Conservation (phyloP, 345 rosid species). For the Populus davidiana region DNA sequence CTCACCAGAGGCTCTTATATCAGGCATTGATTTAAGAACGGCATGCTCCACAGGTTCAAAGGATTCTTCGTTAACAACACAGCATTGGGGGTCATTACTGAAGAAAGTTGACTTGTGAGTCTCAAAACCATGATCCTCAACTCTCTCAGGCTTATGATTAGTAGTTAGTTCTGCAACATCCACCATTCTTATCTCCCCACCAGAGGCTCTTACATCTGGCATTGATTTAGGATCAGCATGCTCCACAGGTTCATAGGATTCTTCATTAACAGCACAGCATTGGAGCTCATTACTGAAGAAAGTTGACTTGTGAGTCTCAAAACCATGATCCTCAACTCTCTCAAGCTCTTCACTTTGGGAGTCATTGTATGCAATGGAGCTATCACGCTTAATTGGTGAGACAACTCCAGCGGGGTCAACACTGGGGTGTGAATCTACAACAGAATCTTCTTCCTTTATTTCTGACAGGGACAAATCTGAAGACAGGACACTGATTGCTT, state of each 20-base stretch:
- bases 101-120: slow-evolving; percentile 10
- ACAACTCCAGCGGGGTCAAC: too few relatives aligned
- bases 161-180: neutral
- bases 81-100: slow-evolving; percentile 24
- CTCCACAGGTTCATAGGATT: slow-evolving; percentile 26
- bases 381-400: too few relatives aligned
- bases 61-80: slow-evolving; percentile 17
- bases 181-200: slow-evolving; percentile 15
- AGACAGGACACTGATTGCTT: too few relatives aligned
- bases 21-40: slow-evolving; percentile 12
- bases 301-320: slow-evolving; percentile 6
- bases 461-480: too few relatives aligned
- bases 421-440: too few relatives aligned
- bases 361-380: too few relatives aligned
- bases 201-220: slow-evolving; percentile 20
- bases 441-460: too few relatives aligned
- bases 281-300: slow-evolving; percentile 24
- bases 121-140: neutral
- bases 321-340: neutral
- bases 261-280: slow-evolving; percentile 20
- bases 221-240: slow-evolving; percentile 12
- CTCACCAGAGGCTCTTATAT: slow-evolving; percentile 23
- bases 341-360: slow-evolving; percentile 1
- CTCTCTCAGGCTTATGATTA: neutral
- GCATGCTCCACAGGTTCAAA: slow-evolving; percentile 28